Evolutionary conservation across 257 asterid genomes (phyloP), one percentile per base, ranked within the genome.

Genomic region (Solanum medicagineum): DNA sequence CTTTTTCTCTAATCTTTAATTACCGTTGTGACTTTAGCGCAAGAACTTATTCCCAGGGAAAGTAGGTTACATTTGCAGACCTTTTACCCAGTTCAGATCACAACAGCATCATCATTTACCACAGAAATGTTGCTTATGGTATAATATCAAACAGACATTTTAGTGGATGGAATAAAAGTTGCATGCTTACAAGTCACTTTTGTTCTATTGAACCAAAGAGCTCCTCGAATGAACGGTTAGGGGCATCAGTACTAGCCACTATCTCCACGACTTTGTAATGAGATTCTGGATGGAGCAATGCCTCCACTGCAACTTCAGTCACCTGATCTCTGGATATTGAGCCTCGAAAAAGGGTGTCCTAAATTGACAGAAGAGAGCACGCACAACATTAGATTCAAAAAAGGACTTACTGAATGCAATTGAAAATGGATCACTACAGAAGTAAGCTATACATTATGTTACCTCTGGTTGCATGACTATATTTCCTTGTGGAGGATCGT

Each of bases 391-490:
- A 53, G 45, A 14, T 11, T 17, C 51, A 24, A 5, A 60, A 7
- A 16, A 26, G 63, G 32, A 9, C 54, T 20, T 75, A 6, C 4
- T 22, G 19, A 83, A 83, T 54, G 19, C 54, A n/a, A 12, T 44
- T 84, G 51, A 15, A 15, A 20, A 32, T 22, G 70, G 49, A 22
- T 82, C 66, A 47, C 16, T 20, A 83, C 81, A 15, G 65, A 53
- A 65, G 32, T 65, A 65, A 65, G 73, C 7, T 65, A 29, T 66
- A 56, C 44, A 86, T 22, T 42, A 73, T 49, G 51, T 84, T 89
- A 96, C 99, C 98, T 96, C 98, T 44, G 94, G 93, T 86, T 96
- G 97, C 98, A 95, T 95, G 80, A 96, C 95, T 81, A 96, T 89
- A 85, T 96, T 94, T 75, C 99, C 99, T 24, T 81, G 87, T 2